A percentile compares a stretch with the other conserved stretches of the same genome.
Conservation (phyloP, 805 yeast genomes). For the Myxozyma neotropica region DNA sequence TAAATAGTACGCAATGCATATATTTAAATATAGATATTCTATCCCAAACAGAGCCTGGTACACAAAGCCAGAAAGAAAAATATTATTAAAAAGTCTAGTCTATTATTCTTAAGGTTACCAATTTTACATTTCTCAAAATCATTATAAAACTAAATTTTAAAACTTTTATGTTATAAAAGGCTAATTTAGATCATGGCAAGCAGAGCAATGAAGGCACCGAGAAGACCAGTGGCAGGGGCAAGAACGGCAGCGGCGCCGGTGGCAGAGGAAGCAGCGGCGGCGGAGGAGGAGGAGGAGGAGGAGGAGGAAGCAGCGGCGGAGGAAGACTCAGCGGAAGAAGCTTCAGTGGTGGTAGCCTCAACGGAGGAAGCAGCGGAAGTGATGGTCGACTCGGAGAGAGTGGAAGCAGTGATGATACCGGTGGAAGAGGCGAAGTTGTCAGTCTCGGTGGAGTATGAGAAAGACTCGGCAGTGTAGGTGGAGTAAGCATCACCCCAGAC, state of each 20-base stretch:
- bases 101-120: no score
- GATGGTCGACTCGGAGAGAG: constrained; percentile 17
- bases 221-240: constrained; percentile 19
- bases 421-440: constrained; percentile 20
- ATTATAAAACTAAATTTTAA: background rate
- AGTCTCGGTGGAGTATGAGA: constrained; percentile 24
- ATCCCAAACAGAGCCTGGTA: no score
- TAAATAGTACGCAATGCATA: no score
- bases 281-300: constrained; percentile 9
- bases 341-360: constrained; percentile 6
- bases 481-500: constrained; percentile 42
- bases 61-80: no score
- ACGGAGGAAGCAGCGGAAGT: constrained; percentile 8
- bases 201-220: constrained; percentile 12
- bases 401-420: constrained; percentile 31
- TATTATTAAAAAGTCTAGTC: no score
- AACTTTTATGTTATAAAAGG: background rate
- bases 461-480: constrained; percentile 8
- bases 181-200: constrained; percentile 15
- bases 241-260: constrained; percentile 19
- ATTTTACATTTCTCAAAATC: no score
- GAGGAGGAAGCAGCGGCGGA: constrained; percentile 22
- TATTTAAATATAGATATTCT: no score
- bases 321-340: constrained; percentile 19
- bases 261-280: constrained; percentile 18